Conservation (phyloP, 257 asterid species). For the Lithospermum erythrorhizon region DNA sequence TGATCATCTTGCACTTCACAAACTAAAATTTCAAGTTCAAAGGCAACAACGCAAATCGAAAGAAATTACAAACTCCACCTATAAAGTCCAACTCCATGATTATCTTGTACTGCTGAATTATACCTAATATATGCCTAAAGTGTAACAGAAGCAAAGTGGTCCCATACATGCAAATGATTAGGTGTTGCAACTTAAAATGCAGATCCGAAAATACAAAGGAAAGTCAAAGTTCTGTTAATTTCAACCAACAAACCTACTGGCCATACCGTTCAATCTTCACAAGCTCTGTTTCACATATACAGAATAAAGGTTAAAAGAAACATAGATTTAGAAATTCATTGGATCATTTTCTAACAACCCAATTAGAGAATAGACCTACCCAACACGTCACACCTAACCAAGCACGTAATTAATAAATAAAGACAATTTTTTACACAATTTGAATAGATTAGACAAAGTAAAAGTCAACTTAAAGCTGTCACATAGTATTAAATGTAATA, state of each 20-base stretch:
- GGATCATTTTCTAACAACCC: neutral
- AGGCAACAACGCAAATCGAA: no score
- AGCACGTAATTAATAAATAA: neutral
- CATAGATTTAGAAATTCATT: no score
- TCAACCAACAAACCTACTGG: neutral
- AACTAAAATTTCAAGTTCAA: neutral
- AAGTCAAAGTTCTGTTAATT: neutral
- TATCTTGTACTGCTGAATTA: neutral
- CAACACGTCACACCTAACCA: constrained; percentile 3
- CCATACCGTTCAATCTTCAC: constrained; percentile 1
- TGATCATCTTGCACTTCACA: no score
- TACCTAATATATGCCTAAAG: constrained; percentile 10
- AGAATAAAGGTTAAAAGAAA: neutral
- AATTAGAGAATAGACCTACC: neutral
- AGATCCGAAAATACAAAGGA: neutral
- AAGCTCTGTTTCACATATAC: neutral
- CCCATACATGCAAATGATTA: neutral
- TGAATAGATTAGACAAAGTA: neutral
- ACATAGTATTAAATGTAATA: no score
- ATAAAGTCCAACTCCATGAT: neutral
- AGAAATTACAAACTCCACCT: neutral
- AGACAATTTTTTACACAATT: no score
- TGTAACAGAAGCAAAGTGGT: constrained; percentile 14
- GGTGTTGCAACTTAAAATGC: neutral
- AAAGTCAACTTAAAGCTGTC: neutral